Evolutionary conservation across 345 rosid genomes (phyloP).

Genomic region (Salix purpurea): DNA sequence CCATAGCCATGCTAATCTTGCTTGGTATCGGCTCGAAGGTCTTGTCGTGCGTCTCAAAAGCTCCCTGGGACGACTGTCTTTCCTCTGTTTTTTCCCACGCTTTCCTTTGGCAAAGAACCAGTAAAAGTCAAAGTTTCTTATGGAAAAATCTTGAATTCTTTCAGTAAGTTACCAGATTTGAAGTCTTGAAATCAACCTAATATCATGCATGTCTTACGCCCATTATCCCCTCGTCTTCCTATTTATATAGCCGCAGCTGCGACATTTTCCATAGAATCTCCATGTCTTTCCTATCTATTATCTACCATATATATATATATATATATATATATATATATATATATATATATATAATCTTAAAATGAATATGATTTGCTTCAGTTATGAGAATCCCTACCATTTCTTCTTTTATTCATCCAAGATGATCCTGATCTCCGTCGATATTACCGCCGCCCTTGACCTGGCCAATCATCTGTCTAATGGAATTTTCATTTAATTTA

Average conservation of each 20-base stretch:
- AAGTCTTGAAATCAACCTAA: not conserved
- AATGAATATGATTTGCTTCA: not conserved
- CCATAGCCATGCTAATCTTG: not conserved
- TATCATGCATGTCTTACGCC: not conserved
- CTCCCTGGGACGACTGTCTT: too few species aligned
- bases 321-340: too few species aligned
- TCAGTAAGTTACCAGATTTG: too few species aligned
- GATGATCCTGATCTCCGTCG: not conserved
- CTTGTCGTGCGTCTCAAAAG: too few species aligned
- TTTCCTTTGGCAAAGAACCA: too few species aligned
- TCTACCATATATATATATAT: too few species aligned
- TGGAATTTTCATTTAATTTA: not conserved
- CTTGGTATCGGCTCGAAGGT: too few species aligned
- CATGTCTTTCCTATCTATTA: not conserved
- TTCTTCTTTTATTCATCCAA: not conserved
- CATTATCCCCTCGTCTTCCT: not conserved
- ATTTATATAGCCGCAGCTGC: not conserved
- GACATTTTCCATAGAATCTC: not conserved
- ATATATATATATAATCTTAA: too few species aligned
- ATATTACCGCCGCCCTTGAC: not conserved
- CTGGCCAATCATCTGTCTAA: not conserved
- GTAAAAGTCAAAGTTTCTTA: too few species aligned
- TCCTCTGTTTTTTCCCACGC: too few species aligned
- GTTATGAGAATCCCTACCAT: not conserved
- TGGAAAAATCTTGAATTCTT: too few species aligned